Conservation (phyloP, 2,329 filamentous ascomycete genomes). For the Fusarium domesticum region DNA sequence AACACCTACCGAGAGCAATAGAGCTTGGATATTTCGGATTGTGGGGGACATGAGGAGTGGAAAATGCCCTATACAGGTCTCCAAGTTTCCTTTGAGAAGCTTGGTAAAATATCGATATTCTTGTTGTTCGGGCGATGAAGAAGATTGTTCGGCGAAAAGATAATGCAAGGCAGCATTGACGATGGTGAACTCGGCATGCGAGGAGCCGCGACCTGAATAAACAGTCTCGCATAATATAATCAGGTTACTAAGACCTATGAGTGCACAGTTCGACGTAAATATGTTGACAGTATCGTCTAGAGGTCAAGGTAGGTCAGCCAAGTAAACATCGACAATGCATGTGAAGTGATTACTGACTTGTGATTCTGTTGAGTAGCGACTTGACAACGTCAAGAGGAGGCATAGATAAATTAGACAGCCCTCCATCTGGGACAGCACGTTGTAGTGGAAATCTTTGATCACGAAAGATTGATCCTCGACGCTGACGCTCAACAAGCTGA, state of each 20-base stretch:
- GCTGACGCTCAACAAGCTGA: conserved; percentile 51
- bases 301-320: not conserved
- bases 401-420: conserved; percentile 49
- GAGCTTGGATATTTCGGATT: conserved; percentile 52
- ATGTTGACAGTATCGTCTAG: not conserved
- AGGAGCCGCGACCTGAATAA: conserved; percentile 50
- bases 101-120: conserved; percentile 37
- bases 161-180: conserved; percentile 48
- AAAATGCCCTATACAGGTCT: conserved; percentile 48
- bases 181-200: conserved; percentile 47
- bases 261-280: not conserved
- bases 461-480: conserved; percentile 36
- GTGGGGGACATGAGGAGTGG: conserved; percentile 55
- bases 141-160: conserved; percentile 45
- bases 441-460: conserved; percentile 45
- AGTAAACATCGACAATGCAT: not conserved
- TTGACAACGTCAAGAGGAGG: conserved; percentile 51
- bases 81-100: conserved; percentile 47
- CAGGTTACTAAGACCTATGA: conserved; percentile 46
- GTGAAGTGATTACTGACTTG: conserved; percentile 31
- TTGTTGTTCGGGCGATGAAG: conserved; percentile 29
- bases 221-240: conserved; percentile 45
- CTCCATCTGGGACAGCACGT: conserved; percentile 42
- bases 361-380: conserved; percentile 45
- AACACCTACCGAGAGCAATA: conserved; percentile 51